Base-by-base conservation (phyloP, 2,329 filamentous ascomycete species). In the Colletotrichum tabaci region DNA sequence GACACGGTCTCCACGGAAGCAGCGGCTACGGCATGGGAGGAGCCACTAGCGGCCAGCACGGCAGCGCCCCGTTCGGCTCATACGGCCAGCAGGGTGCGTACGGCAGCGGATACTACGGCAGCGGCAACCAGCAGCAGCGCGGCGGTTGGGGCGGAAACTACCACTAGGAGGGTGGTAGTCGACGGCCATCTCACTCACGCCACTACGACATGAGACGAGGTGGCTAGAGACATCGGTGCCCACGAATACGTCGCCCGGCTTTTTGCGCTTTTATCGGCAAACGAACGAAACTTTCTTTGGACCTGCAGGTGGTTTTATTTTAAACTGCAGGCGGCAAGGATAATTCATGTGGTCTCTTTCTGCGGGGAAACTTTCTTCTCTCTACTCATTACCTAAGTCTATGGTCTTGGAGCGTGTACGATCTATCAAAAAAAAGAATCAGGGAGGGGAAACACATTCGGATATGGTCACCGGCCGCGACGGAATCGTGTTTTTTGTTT, bases 131-230 rank as follows among this genome's bases (percentile, higher is more conserved):
- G 71, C 79, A 79, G 73, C 84, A 84, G 77, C 85, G 85, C 73
- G 85, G 87, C 74, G 88, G 88, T 77, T 90, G 88, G 88, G 88
- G 88, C 75, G 85, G 84, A 76, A 90, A 90, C 85, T 90, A 90
- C 84, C 84, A 87, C 75, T 85, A 86, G 80, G 76, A 76, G 77
- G 79, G 79, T 81, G 78, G 77, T 73, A 71, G 75, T 76, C 76
- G 77, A 57, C 71, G 61, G 53, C 60, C 58, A 60, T 66, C 70
- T 58, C 49, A 73, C 26, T 21, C 63, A 23, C 47, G 52, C 13
- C 52, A 47, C 8, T 26, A 55, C 10, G 49, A 44, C 57, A 18
- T 10, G 47, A 57, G 49, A 16, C 38, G 61, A 61, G 26, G 38
- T 49, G 61, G 26, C 26, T 56, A 26, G 35, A 53, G 67, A 46